These are phyloP conservation scores for Tolypocladium album DNA, from an alignment of 2,329 filamentous ascomycete species.

Conservation along the genomic window DNA sequence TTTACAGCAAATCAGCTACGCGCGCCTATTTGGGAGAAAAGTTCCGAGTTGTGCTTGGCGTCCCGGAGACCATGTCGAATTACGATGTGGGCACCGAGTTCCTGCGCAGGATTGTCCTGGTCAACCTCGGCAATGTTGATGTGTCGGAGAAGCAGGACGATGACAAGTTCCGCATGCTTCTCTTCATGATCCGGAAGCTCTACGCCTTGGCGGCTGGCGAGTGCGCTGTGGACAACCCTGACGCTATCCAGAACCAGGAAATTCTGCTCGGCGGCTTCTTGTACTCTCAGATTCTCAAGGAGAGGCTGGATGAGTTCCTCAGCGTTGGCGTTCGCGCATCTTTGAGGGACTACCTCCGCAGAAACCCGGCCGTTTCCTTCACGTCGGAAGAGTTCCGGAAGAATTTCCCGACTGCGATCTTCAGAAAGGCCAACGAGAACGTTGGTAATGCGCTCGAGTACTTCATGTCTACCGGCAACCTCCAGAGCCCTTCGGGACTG, in stretches of 20 bases:
- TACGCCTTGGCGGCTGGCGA: slow-evolving; percentile 89
- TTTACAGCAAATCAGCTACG: slow-evolving; percentile 75
- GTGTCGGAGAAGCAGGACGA: slow-evolving; percentile 75
- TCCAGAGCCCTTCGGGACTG: slow-evolving; percentile 81
- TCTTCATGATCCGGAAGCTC: slow-evolving; percentile 95
- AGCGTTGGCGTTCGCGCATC: slow-evolving; percentile 38
- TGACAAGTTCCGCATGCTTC: slow-evolving; percentile 87
- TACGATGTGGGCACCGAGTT: slow-evolving; percentile 89
- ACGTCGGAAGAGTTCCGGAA: slow-evolving; percentile 65
- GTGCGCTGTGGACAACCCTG: slow-evolving; percentile 88
- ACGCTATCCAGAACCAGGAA: slow-evolving; percentile 94
- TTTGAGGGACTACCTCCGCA: slow-evolving; percentile 46
- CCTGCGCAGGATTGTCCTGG: slow-evolving; percentile 76
- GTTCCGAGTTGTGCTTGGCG: slow-evolving; percentile 78
- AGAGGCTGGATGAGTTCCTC: slow-evolving; percentile 84
- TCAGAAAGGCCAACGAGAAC: slow-evolving; percentile 77
- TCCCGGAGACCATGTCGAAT: slow-evolving; percentile 74
- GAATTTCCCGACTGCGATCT: slow-evolving; percentile 69
- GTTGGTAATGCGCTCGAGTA: slow-evolving; percentile 83
- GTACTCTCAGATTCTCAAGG: slow-evolving; percentile 92
- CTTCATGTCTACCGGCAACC: slow-evolving; percentile 90
- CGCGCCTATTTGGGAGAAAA: slow-evolving; percentile 81
- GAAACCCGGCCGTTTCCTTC: slow-evolving; percentile 56
- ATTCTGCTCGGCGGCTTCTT: slow-evolving; percentile 86
- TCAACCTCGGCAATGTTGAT: slow-evolving; percentile 78